Evolutionary conservation across 106 monocot species (phyloP), one percentile per base, ranked within the genome.

Genomic region (Apostasia ramifera): DNA sequence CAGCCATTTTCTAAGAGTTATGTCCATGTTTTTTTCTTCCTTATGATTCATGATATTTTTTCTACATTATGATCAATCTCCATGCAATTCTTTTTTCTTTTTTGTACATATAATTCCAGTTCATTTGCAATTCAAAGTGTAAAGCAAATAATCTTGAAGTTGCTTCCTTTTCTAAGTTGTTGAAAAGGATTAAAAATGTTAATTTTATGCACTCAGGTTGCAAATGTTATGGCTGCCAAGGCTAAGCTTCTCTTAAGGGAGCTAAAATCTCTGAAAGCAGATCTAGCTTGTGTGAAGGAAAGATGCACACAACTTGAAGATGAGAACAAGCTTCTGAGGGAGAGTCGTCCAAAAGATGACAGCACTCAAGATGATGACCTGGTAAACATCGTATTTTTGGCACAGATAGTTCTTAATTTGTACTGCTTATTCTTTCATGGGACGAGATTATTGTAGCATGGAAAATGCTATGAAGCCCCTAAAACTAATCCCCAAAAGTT

Each of bases 181-280:
- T 5, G 8, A 4, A 50, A 50, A 50, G 8, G 8, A 50, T 5
- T 5, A 5, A 8, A 50, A 50, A 57, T 39, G 44, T 59, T n/a
- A 11, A 69, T 15, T n/a, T 61, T 64, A 40, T 26, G 26, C 65
- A 26, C 48, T 6, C 76, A 97, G 95, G 86, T 86, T 76, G 95
- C 95, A 72, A 92, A 92, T 89, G 95, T 92, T 59, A 89, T 97
- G 95, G 92, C 95, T 73, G 95, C 95, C 37, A 92, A 97, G 79
- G 89, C 89, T 40, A 97, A 97, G 67, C 82, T 97, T 75, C 89
- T 92, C 78, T 48, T 92, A 49, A 75, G 92, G 26, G 95, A 97
- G 65, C 67, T 97, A 69, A 97, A 97, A 77, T 89, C 92, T 56
- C 74, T 87, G 26, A 97, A 92, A 81, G 86, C 92, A 44, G 95